Conservation (phyloP, 306 rosid genomes). For the Vigna angularis region DNA sequence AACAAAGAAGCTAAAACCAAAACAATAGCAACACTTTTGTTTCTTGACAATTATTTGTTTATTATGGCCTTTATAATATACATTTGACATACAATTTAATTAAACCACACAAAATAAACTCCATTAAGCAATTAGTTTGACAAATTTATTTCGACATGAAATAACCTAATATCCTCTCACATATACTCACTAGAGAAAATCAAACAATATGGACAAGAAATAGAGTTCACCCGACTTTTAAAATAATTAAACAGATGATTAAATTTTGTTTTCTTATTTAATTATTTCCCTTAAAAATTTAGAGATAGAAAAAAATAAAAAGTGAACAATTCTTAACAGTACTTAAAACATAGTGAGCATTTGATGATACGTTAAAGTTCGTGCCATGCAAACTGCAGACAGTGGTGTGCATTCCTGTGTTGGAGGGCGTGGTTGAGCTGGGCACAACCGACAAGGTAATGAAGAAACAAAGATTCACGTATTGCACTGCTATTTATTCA, state of each 20-base stretch:
- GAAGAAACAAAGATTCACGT: not conserved
- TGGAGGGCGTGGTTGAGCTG: slow-evolving; percentile 77
- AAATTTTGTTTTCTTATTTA: not conserved
- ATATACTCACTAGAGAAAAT: not conserved
- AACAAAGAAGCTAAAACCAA: not conserved
- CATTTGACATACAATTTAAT: not conserved
- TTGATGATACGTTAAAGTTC: too few relatives aligned
- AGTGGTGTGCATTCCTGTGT: slow-evolving; percentile 77
- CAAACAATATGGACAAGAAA: not conserved
- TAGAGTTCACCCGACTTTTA: not conserved
- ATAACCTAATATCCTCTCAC: not conserved
- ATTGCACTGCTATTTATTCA: not conserved
- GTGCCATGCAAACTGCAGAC: slow-evolving; percentile 54
- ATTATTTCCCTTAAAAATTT: not conserved
- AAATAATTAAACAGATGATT: not conserved
- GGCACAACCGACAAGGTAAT: slow-evolving; percentile 69
- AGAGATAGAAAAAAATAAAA: not conserved
- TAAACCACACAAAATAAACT: not conserved
- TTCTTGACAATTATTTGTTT: not conserved
- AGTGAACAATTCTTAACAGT: too few relatives aligned
- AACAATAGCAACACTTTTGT: not conserved
- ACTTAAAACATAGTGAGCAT: too few relatives aligned
- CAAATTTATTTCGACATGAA: not conserved
- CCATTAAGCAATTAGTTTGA: not conserved
- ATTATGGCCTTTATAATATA: not conserved